Conservation (phyloP, 2,329 filamentous ascomycete species). For the Penicillium sp. region DNA sequence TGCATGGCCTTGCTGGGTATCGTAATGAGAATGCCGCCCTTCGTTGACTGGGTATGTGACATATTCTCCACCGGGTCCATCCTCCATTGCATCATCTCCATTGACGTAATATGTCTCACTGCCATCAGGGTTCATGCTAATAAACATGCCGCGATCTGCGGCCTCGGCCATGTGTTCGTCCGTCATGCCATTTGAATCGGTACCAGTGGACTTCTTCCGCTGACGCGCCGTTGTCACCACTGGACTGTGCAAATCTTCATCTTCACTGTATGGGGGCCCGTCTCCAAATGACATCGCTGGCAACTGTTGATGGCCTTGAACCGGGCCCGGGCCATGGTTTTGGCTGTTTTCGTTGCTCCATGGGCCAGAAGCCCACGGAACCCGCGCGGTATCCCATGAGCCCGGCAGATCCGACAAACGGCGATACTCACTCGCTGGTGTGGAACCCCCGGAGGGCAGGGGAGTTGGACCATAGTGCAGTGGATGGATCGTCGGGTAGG, state of each 20-base stretch:
- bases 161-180: constrained; percentile 18
- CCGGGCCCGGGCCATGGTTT: constrained; percentile 27
- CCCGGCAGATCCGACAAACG: constrained; percentile 76
- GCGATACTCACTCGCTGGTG: constrained; percentile 75
- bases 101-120: constrained; percentile 73
- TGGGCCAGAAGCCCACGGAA: constrained; percentile 55
- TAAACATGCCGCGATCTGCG: constrained; percentile 64
- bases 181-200: constrained; percentile 42
- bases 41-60: constrained; percentile 73
- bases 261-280: constrained; percentile 90
- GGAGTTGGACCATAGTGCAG: constrained; percentile 92
- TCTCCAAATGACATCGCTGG: constrained; percentile 82
- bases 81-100: constrained; percentile 58
- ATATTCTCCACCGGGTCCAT: constrained; percentile 76
- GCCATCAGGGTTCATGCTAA: constrained; percentile 67
- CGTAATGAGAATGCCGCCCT: constrained; percentile 55
- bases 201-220: constrained; percentile 68
- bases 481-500: constrained; percentile 78
- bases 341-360: constrained; percentile 49
- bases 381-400: constrained; percentile 69
- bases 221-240: constrained; percentile 80
- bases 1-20: constrained; percentile 39
- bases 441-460: constrained; percentile 75
- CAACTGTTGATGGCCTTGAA: constrained; percentile 61
- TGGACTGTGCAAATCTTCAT: constrained; percentile 90